Conservation (phyloP, 192 early-diverging fungal species). For the Rhizophagus prolifer region DNA sequence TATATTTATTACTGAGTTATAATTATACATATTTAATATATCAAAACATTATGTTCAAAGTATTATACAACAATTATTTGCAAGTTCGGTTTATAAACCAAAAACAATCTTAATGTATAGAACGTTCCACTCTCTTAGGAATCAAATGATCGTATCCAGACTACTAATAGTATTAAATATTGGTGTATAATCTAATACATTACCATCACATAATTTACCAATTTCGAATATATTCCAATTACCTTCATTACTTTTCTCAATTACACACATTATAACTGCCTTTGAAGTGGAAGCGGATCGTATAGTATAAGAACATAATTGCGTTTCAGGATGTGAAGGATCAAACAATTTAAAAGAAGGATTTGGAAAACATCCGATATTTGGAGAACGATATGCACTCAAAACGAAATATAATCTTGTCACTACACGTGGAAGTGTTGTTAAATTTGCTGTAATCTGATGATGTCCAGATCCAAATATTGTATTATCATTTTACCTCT, state of each 20-base stretch:
- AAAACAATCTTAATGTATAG: no score
- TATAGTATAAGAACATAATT: constrained; percentile 25
- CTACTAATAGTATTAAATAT: neutral
- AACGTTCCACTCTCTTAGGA: no score
- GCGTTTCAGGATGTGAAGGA: neutral
- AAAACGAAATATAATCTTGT: constrained; percentile 30
- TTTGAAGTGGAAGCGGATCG: constrained; percentile 2
- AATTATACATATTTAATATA: no score
- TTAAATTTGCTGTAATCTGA: constrained; percentile 20
- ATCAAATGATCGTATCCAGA: neutral
- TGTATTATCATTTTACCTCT: constrained; percentile 2
- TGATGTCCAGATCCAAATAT: constrained; percentile 9
- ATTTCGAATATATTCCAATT: constrained; percentile 21
- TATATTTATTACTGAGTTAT: no score
- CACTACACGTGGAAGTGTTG: neutral
- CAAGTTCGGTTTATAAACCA: no score
- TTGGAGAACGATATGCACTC: constrained; percentile 8
- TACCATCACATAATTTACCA: constrained; percentile 19
- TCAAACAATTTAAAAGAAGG: constrained; percentile 28
- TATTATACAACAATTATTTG: no score
- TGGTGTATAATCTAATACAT: constrained; percentile 25
- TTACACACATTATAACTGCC: constrained; percentile 29
- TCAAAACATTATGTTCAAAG: no score
- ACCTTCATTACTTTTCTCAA: neutral
- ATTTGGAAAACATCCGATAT: constrained; percentile 11